Percentiles rank a stretch among this genome's conserved stretches.
These are phyloP conservation scores for Calophaca sinica DNA, from an alignment of 306 rosid genomes.

Conservation along the genomic window DNA sequence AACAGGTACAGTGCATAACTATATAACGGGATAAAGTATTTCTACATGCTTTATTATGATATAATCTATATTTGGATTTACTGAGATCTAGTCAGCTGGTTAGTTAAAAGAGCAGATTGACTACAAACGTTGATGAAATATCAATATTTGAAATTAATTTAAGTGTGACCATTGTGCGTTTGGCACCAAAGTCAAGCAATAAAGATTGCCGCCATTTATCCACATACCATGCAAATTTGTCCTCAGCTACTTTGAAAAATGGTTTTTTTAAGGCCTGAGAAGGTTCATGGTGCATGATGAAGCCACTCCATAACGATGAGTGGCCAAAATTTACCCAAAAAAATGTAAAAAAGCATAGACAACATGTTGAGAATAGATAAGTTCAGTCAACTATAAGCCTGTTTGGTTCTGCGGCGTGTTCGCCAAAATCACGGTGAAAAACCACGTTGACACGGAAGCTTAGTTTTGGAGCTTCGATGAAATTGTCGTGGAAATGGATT, in stretches of 20 bases:
- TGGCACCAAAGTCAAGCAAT: conserved; percentile 21
- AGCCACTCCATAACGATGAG: conserved; percentile 2
- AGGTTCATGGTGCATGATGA: conserved; percentile 42
- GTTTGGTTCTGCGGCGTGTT: too few species aligned
- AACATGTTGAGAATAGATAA: conserved; percentile 20
- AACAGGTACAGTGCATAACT: background rate
- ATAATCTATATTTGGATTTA: conserved; percentile 29
- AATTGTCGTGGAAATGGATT: too few species aligned
- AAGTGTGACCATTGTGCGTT: conserved; percentile 17
- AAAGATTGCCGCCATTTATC: conserved; percentile 16
- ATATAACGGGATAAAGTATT: conserved; percentile 1
- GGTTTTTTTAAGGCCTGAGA: conserved; percentile 10
- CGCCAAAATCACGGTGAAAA: too few species aligned
- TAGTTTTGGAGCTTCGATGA: too few species aligned
- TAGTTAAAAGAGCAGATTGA: conserved; percentile 7
- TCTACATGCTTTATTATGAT: conserved; percentile 12
- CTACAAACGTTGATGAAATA: conserved; percentile 5
- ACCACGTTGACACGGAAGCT: too few species aligned
- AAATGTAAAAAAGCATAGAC: background rate
- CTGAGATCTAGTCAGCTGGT: conserved; percentile 11
- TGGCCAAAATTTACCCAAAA: background rate
- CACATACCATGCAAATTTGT: background rate
- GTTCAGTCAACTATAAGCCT: conserved; percentile 20
- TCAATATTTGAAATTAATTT: conserved; percentile 19
- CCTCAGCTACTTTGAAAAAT: background rate